These are phyloP conservation scores for Gynostemma pentaphyllum DNA, from an alignment of 306 rosid genomes.

Conservation along the genomic window DNA sequence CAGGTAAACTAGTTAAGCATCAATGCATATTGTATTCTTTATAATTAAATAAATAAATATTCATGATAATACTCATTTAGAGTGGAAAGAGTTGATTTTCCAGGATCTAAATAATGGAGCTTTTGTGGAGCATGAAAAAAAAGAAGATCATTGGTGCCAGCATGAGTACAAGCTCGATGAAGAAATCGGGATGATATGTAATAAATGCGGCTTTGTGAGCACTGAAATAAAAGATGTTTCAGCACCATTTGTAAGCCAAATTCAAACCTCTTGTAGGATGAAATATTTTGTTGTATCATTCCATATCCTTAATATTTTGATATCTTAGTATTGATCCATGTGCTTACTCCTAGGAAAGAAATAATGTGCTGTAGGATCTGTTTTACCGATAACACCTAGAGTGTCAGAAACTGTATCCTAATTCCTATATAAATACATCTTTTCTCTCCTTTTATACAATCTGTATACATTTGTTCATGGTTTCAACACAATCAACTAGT, in stretches of 20 bases:
- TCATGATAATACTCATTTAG: slow-evolving; percentile 13
- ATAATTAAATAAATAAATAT: background rate
- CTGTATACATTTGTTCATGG: background rate
- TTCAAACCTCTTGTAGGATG: slow-evolving; percentile 13
- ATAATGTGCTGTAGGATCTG: background rate
- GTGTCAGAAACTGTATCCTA: no score
- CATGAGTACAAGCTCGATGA: slow-evolving; percentile 60
- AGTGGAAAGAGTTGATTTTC: slow-evolving; percentile 14
- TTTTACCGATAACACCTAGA: no score
- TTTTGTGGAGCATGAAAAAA: slow-evolving; percentile 9
- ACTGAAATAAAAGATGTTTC: slow-evolving; percentile 52
- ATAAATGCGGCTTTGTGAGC: slow-evolving; percentile 49
- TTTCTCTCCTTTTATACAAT: background rate
- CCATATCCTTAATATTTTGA: background rate
- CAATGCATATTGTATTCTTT: background rate
- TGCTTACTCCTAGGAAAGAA: background rate
- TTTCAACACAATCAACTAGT: background rate
- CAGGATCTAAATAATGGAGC: slow-evolving; percentile 40
- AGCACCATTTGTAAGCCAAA: slow-evolving; percentile 74
- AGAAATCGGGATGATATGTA: slow-evolving; percentile 68
- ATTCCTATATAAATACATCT: no score
- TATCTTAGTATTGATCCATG: background rate
- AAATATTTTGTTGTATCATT: background rate
- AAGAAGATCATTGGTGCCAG: slow-evolving; percentile 23
- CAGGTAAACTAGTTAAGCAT: slow-evolving; percentile 30